Percentiles rank a stretch among this genome's conserved stretches.
phyloP scores from a whole-genome alignment of 225 moss, liverwort and hornwort genomes.

The Asterella californica region DNA sequence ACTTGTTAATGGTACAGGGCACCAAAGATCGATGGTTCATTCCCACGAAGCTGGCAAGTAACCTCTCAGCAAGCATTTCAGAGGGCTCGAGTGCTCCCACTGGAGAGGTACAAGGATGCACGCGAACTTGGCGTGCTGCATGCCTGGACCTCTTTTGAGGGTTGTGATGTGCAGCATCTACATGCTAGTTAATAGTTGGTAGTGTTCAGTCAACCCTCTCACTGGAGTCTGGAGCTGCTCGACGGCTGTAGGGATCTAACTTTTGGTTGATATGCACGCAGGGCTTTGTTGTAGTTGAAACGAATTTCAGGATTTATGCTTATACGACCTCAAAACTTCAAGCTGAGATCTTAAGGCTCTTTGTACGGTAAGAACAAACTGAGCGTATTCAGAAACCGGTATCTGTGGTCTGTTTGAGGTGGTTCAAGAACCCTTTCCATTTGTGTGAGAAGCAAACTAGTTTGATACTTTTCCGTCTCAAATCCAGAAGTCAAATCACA shows the following conservation, averaged over 20 bases:
- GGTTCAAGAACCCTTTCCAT: background rate
- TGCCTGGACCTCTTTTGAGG: background rate
- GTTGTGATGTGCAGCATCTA: background rate
- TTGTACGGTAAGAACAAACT: conserved; percentile 49
- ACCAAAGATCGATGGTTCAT: conserved; percentile 85
- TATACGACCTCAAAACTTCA: conserved; percentile 87
- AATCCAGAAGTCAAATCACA: background rate
- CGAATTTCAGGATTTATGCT: conserved; percentile 90
- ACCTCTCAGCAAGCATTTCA: conserved; percentile 84
- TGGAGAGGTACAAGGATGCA: conserved; percentile 46
- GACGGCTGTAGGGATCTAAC: background rate
- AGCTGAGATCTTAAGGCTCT: conserved; percentile 80
- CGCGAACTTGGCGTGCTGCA: background rate
- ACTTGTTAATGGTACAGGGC: conserved; percentile 42
- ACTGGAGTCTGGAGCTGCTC: background rate
- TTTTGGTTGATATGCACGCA: conserved; percentile 18
- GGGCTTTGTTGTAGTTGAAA: conserved; percentile 90
- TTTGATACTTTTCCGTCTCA: background rate
- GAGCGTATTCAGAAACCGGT: background rate
- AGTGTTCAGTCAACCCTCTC: background rate
- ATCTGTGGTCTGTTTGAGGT: background rate
- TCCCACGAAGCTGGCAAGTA: conserved; percentile 78
- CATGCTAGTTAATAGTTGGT: background rate
- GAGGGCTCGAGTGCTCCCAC: conserved; percentile 59
- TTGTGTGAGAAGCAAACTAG: background rate